phyloP scores from a whole-genome alignment of 176 grass and related monocot species.

The Tuctoria greenei region DNA sequence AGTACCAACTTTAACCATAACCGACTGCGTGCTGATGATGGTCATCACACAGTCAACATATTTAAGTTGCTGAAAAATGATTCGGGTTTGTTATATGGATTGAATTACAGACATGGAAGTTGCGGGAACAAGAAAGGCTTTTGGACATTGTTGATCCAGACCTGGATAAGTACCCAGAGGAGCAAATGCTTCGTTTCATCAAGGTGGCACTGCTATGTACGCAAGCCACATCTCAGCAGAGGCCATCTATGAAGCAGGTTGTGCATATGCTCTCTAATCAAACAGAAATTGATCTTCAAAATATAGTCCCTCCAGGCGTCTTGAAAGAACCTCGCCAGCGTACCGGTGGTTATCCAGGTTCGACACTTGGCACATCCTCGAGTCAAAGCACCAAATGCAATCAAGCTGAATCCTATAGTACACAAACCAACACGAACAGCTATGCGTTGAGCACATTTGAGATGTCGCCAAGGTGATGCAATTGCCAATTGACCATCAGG shows the following conservation, averaged over 20 bases:
- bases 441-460: slow-evolving; percentile 37
- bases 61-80: slow-evolving; percentile 11
- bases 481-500: neutral
- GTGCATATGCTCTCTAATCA: slow-evolving; percentile 47
- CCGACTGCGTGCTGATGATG: slow-evolving; percentile 9
- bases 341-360: slow-evolving; percentile 4
- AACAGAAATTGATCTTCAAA: slow-evolving; percentile 46
- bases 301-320: slow-evolving; percentile 47
- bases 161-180: slow-evolving; percentile 48
- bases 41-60: neutral
- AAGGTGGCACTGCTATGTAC: slow-evolving; percentile 62
- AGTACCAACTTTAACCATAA: slow-evolving; percentile 9
- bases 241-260: slow-evolving; percentile 62
- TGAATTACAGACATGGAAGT: slow-evolving; percentile 58
- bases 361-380: slow-evolving; percentile 31
- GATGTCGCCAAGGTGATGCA: slow-evolving; percentile 46
- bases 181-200: slow-evolving; percentile 58
- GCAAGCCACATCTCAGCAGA: slow-evolving; percentile 57
- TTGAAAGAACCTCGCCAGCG: slow-evolving; percentile 54
- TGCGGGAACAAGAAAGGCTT: slow-evolving; percentile 46
- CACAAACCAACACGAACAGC: slow-evolving; percentile 50
- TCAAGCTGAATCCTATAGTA: slow-evolving; percentile 19
- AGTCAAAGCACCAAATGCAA: slow-evolving; percentile 42
- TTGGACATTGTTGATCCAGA: slow-evolving; percentile 59
- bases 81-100: slow-evolving; percentile 10